Conservation (phyloP, 805 yeast genomes). For the Dipodascus albidus region DNA sequence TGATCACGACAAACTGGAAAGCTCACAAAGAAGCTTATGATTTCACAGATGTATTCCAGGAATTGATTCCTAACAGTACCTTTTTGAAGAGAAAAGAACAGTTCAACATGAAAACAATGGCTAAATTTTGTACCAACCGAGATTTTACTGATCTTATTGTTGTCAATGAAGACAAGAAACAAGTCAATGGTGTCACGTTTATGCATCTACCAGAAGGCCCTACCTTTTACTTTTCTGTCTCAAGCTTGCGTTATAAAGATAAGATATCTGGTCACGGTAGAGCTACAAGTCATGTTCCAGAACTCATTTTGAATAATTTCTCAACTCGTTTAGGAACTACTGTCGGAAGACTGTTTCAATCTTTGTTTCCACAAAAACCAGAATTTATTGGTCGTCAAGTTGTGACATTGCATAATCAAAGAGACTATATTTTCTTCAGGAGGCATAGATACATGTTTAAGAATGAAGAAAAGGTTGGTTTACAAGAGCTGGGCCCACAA, state of each 20-base stretch:
- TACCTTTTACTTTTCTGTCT: slow-evolving; percentile 77
- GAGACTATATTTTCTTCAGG: slow-evolving; percentile 91
- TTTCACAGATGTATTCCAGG: slow-evolving; percentile 78
- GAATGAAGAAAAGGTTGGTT: slow-evolving; percentile 85
- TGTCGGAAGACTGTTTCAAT: slow-evolving; percentile 83
- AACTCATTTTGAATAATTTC: slow-evolving; percentile 83
- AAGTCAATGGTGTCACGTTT: slow-evolving; percentile 83
- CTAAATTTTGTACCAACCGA: slow-evolving; percentile 67
- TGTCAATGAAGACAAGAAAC: slow-evolving; percentile 88
- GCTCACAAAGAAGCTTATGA: slow-evolving; percentile 83
- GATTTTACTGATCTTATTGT: slow-evolving; percentile 82
- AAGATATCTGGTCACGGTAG: slow-evolving; percentile 79
- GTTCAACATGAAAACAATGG: slow-evolving; percentile 77
- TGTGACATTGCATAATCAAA: slow-evolving; percentile 87
- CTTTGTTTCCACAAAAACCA: slow-evolving; percentile 85
- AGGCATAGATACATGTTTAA: slow-evolving; percentile 86
- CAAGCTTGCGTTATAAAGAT: slow-evolving; percentile 66
- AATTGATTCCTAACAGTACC: slow-evolving; percentile 72
- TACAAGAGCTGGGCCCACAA: slow-evolving; percentile 95
- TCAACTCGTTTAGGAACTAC: slow-evolving; percentile 87
- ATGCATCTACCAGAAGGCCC: slow-evolving; percentile 95
- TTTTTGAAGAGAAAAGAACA: slow-evolving; percentile 83
- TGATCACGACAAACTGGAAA: slow-evolving; percentile 77
- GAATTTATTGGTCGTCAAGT: slow-evolving; percentile 95
- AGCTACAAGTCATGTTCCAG: slow-evolving; percentile 86